phyloP scores from a whole-genome alignment of 2,329 filamentous ascomycete species.

The Bipolaris cookei region DNA sequence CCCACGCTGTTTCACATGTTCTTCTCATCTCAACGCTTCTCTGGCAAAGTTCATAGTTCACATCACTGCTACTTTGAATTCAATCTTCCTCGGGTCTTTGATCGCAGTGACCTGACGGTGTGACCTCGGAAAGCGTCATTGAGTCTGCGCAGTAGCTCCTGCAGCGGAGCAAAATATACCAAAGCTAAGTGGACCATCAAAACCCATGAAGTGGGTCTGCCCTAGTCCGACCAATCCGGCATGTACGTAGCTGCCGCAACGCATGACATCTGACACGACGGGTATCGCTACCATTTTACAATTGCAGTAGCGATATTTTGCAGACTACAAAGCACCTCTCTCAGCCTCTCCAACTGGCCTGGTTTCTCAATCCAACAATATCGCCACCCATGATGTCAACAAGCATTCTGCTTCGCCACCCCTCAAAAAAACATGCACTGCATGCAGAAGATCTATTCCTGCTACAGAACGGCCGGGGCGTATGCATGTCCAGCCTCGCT shows the following conservation, averaged over 20 bases:
- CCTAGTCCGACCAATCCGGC: background rate
- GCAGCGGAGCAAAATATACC: background rate
- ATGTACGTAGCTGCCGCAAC: slow-evolving; percentile 1
- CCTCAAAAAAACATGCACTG: background rate
- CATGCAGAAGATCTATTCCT: background rate
- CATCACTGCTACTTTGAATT: background rate
- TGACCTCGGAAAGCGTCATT: background rate
- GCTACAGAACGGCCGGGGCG: background rate
- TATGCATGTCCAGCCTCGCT: slow-evolving; percentile 1
- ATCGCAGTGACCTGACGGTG: slow-evolving; percentile 57
- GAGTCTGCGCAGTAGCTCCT: background rate
- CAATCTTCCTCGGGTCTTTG: slow-evolving; percentile 50
- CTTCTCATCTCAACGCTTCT: background rate
- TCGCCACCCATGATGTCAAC: background rate
- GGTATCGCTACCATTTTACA: background rate
- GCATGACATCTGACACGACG: slow-evolving; percentile 4
- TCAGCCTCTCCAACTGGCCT: background rate
- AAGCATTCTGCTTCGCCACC: background rate
- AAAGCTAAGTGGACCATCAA: background rate
- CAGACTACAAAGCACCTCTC: background rate
- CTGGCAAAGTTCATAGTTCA: background rate
- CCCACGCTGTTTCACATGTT: too few species aligned
- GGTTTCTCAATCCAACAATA: background rate
- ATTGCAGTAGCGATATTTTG: background rate
- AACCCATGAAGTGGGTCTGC: background rate